Conservation (phyloP, 208 protist genomes). For the Trypanosoma theileri region DNA sequence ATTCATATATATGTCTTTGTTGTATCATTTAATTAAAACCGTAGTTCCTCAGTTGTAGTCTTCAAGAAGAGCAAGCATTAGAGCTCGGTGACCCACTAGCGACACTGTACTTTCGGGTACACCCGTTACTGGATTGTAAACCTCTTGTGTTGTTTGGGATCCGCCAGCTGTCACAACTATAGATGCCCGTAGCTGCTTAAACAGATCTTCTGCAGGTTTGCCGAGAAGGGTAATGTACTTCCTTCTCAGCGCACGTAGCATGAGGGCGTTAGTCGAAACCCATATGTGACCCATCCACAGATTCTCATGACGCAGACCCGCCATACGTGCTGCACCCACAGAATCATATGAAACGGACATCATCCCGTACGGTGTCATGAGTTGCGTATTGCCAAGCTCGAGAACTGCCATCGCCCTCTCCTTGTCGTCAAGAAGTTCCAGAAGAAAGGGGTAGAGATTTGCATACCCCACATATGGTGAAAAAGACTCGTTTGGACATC, state of each 20-base stretch:
- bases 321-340: conserved; percentile 51
- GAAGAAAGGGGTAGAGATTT: conserved; percentile 73
- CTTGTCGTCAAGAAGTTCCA: conserved; percentile 51
- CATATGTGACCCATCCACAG: conserved; percentile 74
- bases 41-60: conserved; percentile 26
- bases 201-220: conserved; percentile 31
- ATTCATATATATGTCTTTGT: too few species aligned
- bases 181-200: conserved; percentile 41
- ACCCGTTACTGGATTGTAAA: conserved; percentile 68
- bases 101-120: conserved; percentile 70
- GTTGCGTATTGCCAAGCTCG: conserved; percentile 42
- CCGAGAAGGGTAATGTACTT: conserved; percentile 53
- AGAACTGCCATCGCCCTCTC: conserved; percentile 44
- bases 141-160: conserved; percentile 63
- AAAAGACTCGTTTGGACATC: conserved; percentile 51
- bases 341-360: conserved; percentile 76
- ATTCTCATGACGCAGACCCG: conserved; percentile 52
- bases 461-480: conserved; percentile 76
- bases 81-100: conserved; percentile 58
- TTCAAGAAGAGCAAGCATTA: conserved; percentile 57
- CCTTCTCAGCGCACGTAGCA: conserved; percentile 59
- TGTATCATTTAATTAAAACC: too few species aligned
- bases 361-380: conserved; percentile 61
- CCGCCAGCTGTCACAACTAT: conserved; percentile 46
- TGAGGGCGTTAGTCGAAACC: conserved; percentile 63